phyloP scores from a whole-genome alignment of 2,329 filamentous ascomycete genomes.

The Sphaceloma murrayae region DNA sequence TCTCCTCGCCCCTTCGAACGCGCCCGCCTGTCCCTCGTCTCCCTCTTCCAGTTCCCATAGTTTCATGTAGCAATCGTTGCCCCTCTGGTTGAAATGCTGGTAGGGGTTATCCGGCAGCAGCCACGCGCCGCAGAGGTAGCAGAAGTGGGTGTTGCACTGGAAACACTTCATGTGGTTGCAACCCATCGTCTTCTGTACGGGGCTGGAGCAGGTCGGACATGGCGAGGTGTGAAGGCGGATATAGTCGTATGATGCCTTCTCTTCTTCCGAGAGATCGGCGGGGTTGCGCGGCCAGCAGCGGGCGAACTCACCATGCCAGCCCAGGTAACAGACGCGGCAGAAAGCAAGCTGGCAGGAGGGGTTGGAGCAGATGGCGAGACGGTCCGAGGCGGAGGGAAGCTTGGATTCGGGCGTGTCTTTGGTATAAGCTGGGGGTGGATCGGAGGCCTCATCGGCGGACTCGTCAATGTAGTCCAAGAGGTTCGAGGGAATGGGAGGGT shows the following conservation, averaged over 20 bases:
- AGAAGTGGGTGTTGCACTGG: slow-evolving; percentile 85
- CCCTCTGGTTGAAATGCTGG: slow-evolving; percentile 71
- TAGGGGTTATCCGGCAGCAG: slow-evolving; percentile 75
- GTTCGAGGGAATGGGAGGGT: slow-evolving; percentile 37
- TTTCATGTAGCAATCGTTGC: slow-evolving; percentile 63
- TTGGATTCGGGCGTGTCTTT: slow-evolving; percentile 16
- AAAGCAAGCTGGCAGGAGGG: slow-evolving; percentile 77
- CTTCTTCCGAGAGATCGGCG: slow-evolving; percentile 69
- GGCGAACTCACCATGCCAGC: slow-evolving; percentile 91
- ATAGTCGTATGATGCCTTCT: slow-evolving; percentile 79
- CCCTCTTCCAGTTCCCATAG: slow-evolving; percentile 85
- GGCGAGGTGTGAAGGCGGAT: slow-evolving; percentile 70
- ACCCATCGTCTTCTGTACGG: slow-evolving; percentile 80
- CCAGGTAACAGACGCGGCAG: slow-evolving; percentile 61
- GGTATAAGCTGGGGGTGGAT: slow-evolving; percentile 6
- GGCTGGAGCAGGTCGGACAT: slow-evolving; percentile 78
- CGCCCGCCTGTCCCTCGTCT: slow-evolving; percentile 45
- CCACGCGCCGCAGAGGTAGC: slow-evolving; percentile 88
- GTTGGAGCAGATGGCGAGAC: slow-evolving; percentile 67
- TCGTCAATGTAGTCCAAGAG: slow-evolving; percentile 32
- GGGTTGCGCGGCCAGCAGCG: slow-evolving; percentile 57
- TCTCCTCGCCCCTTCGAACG: slow-evolving; percentile 34
- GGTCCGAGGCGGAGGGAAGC: slow-evolving; percentile 39
- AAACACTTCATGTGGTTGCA: slow-evolving; percentile 97
- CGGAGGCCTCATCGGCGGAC: slow-evolving; percentile 23